A percentile compares a stretch with the other conserved stretches of the same genome.
These are phyloP conservation scores for Macrolepiota dolichaula DNA, from an alignment of 768 basidiomycete genomes.

Conservation along the genomic window DNA sequence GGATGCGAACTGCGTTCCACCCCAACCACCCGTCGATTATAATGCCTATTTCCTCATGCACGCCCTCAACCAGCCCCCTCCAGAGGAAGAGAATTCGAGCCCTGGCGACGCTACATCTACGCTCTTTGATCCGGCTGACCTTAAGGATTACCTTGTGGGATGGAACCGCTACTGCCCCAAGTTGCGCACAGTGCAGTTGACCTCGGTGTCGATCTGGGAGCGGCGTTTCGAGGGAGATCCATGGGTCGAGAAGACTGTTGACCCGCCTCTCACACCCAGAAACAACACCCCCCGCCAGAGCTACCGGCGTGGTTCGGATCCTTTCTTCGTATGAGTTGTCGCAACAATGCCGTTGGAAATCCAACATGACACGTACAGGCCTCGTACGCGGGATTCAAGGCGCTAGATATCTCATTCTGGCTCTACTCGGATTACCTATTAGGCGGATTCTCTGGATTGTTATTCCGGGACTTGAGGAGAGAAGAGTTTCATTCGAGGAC, in stretches of 20 bases:
- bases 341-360: background rate
- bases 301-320: conserved; percentile 7
- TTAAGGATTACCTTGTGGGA: conserved; percentile 27
- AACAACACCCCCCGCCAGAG: background rate
- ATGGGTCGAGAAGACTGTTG: conserved; percentile 16
- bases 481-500: background rate
- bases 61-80: conserved; percentile 1
- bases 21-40: conserved; percentile 7
- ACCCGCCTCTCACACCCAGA: conserved; percentile 1
- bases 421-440: background rate
- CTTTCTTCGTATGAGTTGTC: background rate
- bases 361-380: background rate
- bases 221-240: conserved; percentile 25
- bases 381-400: background rate
- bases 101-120: conserved; percentile 3
- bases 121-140: conserved; percentile 8
- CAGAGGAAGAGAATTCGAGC: conserved; percentile 6
- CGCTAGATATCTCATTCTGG: background rate
- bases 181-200: conserved; percentile 25
- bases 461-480: background rate
- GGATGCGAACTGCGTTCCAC: conserved; percentile 13
- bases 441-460: background rate
- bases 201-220: conserved; percentile 18
- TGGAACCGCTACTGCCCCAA: conserved; percentile 29
- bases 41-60: conserved; percentile 11